Evolutionary conservation across 805 yeast species (phyloP), one percentile per base, ranked within the genome.

Genomic region (Clavispora carvajalis): DNA sequence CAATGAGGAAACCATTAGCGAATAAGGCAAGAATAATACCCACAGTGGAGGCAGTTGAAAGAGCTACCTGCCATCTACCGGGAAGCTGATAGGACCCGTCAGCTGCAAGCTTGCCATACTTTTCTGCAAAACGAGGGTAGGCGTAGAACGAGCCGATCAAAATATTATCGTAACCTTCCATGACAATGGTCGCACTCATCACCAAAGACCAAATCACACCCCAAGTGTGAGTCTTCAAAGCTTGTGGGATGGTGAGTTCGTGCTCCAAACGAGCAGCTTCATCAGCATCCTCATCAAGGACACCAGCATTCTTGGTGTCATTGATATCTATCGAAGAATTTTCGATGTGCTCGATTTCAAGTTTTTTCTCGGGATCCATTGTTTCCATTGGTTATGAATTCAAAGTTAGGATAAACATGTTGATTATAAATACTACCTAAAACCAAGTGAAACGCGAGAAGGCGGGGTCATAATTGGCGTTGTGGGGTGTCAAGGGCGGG

Each of bases 21-120:
- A 64, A 60, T 38, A 73, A 60, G 22, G 79, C 79, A 19, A 72
- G 38, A 37, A 76, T 59, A 13, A 57, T 45, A 40, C 68, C 61
- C 17, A 48, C 59, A 22, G 48, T 34, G 22, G 49, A 36, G 11
- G 53, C 48, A 24, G 40, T 37, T 15, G 51, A 47, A 19, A 44
- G 39, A 13, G 38, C 39, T 25, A 44, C 41, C 61, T 12, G 82
- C 47, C 47, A 44, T 10, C 30, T 34, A 11, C 44, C 45, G 12
- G 37, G 28, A 19, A 44, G 22, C 33, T 44, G 41, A 22, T 33
- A 43, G 18, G 34, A 21, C 12, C 33, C 37, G 6, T 43, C 28
- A 13, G 17, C 31, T 5, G 28, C 5, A 13, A 29, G 29, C 9
- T 34, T 18, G 5, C 47, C 47, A 15, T 40, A 44, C 25, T 37